Evolutionary conservation across 1,139 yeast species (phyloP), one percentile per base, ranked within the genome.

Genomic region (Hemisphaericaspora subhashii): DNA sequence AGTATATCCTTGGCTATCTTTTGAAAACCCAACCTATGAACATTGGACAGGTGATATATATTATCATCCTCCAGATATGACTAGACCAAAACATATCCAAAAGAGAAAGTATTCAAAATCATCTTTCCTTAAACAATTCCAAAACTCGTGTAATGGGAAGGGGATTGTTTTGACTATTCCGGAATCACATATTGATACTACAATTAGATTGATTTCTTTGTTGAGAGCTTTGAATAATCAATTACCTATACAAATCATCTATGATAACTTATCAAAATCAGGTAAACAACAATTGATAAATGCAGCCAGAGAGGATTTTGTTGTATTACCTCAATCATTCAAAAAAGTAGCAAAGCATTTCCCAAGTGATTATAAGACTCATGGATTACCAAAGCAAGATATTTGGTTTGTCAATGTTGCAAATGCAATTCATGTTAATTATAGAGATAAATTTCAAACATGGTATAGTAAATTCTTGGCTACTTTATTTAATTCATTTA

Each of bases 391-490:
- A 3, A 45, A 53, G 15, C 77, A 72, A 45, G 66, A 69, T 11
- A 45, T 79, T 5, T 66, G 68, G 55, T 67, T 77, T 43, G 66
- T 79, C 4, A 66, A 77, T 51, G 69, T 69, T 2, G 41, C 58
- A 0, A 47, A 53, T 1, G 50, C 72, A 3, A 50, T 79, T 13
- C 51, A 56, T 14, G 39, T 48, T 1, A 41, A 51, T 3, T 65
- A 61, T 43, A 41, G 52, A 6, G 51, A 46, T 20, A 58, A 62
- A 28, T 69, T 73, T 41, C 51, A 58, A n/a, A 62, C 58, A 1
- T 74, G 61, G 47, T 72, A 72, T 32, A 76, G 76, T 52, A 78
- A 78, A 51, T 63, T 79, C 47, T 47, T 74, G 20, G 80, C 82
- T 3, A 55, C 67, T 13, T 43, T 77, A 17, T 75, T 77, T 56